phyloP scores from a whole-genome alignment of 495 filamentous ascomycete genomes.

The Physcia stellaris region DNA sequence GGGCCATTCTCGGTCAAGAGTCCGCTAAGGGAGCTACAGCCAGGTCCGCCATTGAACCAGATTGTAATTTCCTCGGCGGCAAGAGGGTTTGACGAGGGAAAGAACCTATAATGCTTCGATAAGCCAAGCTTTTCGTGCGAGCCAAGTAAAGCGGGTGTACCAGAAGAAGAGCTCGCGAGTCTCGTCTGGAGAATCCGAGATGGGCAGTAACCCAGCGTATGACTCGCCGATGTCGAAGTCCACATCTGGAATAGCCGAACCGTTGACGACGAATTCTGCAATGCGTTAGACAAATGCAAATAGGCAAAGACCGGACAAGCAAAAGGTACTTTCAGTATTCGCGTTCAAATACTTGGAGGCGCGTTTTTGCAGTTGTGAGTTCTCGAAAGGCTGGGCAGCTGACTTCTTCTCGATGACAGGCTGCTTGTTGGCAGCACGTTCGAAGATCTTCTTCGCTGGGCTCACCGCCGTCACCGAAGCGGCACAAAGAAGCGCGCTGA shows the following conservation, averaged over 20 bases:
- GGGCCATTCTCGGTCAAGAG: slow-evolving; percentile 55
- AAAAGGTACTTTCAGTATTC: slow-evolving; percentile 2
- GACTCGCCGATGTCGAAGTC: slow-evolving; percentile 62
- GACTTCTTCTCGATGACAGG: slow-evolving; percentile 3
- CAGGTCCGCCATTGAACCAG: slow-evolving; percentile 60
- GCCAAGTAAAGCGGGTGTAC: slow-evolving; percentile 21
- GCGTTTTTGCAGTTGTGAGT: slow-evolving; percentile 3
- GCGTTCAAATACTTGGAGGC: slow-evolving; percentile 4
- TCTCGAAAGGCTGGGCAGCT: slow-evolving; percentile 1
- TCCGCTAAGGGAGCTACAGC: slow-evolving; percentile 52
- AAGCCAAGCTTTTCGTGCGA: slow-evolving; percentile 6
- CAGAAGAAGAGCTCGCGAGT: slow-evolving; percentile 37
- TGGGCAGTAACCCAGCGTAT: slow-evolving; percentile 62
- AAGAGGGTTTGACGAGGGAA: slow-evolving; percentile 29
- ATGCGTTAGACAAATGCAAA: not conserved
- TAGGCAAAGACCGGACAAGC: too few relatives aligned
- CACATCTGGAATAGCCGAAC: slow-evolving; percentile 50
- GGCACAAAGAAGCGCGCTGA: slow-evolving; percentile 11
- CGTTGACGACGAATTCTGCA: slow-evolving; percentile 49
- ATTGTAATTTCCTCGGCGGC: slow-evolving; percentile 58
- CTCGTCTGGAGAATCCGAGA: slow-evolving; percentile 33
- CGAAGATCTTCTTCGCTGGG: slow-evolving; percentile 1
- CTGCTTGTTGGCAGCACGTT: not conserved
- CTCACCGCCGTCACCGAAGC: not conserved
- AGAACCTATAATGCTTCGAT: slow-evolving; percentile 47